Base-by-base conservation (phyloP, 257 asterid species). In the Paulownia fortunei region DNA sequence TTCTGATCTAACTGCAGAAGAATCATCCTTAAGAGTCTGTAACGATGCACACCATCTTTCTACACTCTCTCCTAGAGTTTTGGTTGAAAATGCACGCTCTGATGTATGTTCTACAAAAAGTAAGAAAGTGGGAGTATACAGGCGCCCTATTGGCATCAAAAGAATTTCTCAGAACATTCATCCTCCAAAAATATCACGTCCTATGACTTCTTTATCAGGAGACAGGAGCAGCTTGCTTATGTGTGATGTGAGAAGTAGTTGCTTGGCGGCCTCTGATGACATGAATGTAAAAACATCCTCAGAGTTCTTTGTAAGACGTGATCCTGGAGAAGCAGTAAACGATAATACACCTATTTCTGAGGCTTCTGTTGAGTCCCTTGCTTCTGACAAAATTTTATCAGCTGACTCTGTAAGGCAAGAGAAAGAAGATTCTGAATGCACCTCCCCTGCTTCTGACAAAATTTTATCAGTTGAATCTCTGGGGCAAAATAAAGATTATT, bases 141-240 rank as follows among this genome's bases (percentile, higher is more conserved):
- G 63, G 74, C 93, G 93, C 27, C 64, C 80, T 66, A 81, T 84
- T 44, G 85, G 88, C 30, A 85, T 87, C 80, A 88, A 85, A 84
- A 85, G 87, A 51, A 77, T 68, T 80, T 81, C 84, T 65, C 73
- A 72, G 78, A 80, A 44, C 69, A 76, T 70, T 69, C 49, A 60
- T 24, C 72, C 81, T 55, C 24, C 82, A 49, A 70, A 78, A 67
- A 32, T 51, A 37, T 59, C 82, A 71, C 37, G 41, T 62, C 56
- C 80, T 24, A 30, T 49, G 46, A 74, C 73, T 73, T 76, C 84
- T 51, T 47, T 68, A 21, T 72, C 77, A 64, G 82, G 79, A 18
- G 85, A 80, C 61, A 52, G 59, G 54, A 77, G 66, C 23, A 71
- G 36, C 39, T 6, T 16, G 72, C 51, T 85, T 37, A 42, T 82